These are phyloP conservation scores for Blastobotrys chiropterorum DNA, from an alignment of 805 yeast genomes.

Conservation along the genomic window DNA sequence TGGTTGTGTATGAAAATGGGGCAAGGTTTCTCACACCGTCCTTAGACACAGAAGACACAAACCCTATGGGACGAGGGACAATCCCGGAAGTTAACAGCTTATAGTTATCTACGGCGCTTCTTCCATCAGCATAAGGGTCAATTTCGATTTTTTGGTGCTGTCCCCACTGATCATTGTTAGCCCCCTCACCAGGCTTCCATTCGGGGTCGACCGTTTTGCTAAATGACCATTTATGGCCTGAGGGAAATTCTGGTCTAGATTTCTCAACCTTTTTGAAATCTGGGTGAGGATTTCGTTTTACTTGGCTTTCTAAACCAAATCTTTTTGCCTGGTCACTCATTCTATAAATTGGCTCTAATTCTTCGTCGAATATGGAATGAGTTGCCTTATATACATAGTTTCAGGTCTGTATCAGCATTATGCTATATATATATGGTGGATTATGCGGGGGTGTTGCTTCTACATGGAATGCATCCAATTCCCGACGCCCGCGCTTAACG, in stretches of 20 bases:
- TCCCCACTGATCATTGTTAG: constrained; percentile 40
- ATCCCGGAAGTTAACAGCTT: constrained; percentile 46
- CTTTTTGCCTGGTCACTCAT: too few relatives aligned
- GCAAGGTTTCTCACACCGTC: constrained; percentile 47
- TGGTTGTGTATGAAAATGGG: constrained; percentile 51
- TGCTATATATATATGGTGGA: too few relatives aligned
- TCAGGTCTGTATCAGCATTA: too few relatives aligned
- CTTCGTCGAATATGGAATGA: too few relatives aligned
- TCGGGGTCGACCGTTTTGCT: constrained; percentile 25
- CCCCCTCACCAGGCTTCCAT: constrained; percentile 48
- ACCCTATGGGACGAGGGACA: constrained; percentile 57
- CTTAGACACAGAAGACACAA: constrained; percentile 42
- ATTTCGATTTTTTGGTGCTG: constrained; percentile 39
- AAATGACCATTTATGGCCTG: too few relatives aligned
- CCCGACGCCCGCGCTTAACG: too few relatives aligned
- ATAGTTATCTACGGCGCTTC: constrained; percentile 43
- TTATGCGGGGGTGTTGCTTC: too few relatives aligned
- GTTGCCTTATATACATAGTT: too few relatives aligned
- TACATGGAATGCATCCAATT: too few relatives aligned
- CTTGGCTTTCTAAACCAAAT: constrained; percentile 13
- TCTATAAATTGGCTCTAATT: too few relatives aligned
- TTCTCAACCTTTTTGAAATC: constrained; percentile 24
- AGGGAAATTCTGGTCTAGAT: constrained; percentile 19
- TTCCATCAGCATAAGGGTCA: constrained; percentile 42
- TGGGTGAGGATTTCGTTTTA: too few relatives aligned